These are phyloP conservation scores for Lycium ferocissimum DNA, from an alignment of 257 asterid genomes.

Conservation along the genomic window DNA sequence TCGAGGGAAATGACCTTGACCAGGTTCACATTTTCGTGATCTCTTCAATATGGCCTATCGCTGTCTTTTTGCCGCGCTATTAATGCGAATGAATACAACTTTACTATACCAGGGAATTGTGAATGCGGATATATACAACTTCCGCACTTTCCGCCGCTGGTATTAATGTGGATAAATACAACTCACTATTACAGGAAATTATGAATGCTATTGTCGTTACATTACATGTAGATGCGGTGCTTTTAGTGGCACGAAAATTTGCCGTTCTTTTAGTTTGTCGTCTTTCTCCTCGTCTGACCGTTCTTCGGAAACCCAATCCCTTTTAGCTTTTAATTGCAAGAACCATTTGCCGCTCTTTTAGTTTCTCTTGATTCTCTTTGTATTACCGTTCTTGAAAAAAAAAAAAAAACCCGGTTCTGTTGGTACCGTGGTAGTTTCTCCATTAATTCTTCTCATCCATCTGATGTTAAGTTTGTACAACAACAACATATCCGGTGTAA, in stretches of 20 bases:
- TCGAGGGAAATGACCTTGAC: slow-evolving; percentile 53
- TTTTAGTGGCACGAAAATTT: slow-evolving; percentile 10
- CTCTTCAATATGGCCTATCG: background rate
- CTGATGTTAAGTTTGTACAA: background rate
- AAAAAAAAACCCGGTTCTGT: background rate
- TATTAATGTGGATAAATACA: background rate
- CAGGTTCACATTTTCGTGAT: slow-evolving; percentile 56
- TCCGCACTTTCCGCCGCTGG: background rate
- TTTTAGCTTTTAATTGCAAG: background rate
- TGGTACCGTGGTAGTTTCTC: background rate
- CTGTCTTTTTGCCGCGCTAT: background rate
- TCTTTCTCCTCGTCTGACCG: background rate
- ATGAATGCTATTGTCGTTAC: slow-evolving; percentile 3
- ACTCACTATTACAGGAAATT: background rate
- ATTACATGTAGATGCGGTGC: background rate
- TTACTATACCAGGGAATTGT: background rate
- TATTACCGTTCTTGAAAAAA: background rate
- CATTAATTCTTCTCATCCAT: background rate
- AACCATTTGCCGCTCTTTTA: background rate
- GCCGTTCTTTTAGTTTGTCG: background rate
- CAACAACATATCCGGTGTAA: no score
- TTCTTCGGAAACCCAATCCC: background rate
- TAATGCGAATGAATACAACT: background rate
- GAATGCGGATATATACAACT: background rate
- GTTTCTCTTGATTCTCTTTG: background rate